Evolutionary conservation across 768 basidiomycete genomes (phyloP).

Genomic region (Gloeostereum incarnatum): DNA sequence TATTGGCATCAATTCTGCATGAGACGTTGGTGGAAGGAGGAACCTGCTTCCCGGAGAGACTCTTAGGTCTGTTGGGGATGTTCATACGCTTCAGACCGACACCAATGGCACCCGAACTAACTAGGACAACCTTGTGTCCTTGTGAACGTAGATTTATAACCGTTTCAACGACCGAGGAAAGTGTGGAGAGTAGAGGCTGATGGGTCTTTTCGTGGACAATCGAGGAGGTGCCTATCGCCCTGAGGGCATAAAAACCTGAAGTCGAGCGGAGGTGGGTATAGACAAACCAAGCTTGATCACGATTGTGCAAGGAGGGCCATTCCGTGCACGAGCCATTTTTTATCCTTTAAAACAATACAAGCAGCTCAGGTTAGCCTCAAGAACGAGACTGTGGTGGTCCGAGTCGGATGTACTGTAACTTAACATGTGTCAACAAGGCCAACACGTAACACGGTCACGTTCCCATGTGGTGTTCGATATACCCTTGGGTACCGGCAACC

Average conservation of each 20-base stretch:
- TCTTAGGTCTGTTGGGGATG: constrained; percentile 70
- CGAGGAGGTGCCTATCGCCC: constrained; percentile 93
- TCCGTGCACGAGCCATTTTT: too few relatives aligned
- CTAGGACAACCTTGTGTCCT: constrained; percentile 92
- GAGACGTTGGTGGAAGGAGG: background rate
- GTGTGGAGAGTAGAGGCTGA: constrained; percentile 81
- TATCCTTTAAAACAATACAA: too few relatives aligned
- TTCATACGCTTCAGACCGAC: constrained; percentile 92
- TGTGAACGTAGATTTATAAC: constrained; percentile 65
- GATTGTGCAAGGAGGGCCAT: constrained; percentile 64
- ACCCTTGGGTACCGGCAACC: too few relatives aligned
- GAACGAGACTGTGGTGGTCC: too few relatives aligned
- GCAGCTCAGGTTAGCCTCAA: too few relatives aligned
- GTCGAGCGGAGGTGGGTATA: constrained; percentile 5
- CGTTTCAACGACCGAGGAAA: constrained; percentile 90
- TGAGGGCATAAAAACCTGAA: constrained; percentile 10
- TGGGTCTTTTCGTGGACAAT: constrained; percentile 95
- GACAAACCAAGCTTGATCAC: constrained; percentile 77
- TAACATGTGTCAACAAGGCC: too few relatives aligned
- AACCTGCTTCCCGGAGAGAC: constrained; percentile 86
- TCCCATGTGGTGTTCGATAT: too few relatives aligned
- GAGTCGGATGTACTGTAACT: too few relatives aligned
- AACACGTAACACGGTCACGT: too few relatives aligned
- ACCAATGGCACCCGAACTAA: constrained; percentile 96
- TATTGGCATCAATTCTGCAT: background rate